Base-by-base conservation (phyloP, 176 grass and related monocot species). In the Elaeis guineensis region DNA sequence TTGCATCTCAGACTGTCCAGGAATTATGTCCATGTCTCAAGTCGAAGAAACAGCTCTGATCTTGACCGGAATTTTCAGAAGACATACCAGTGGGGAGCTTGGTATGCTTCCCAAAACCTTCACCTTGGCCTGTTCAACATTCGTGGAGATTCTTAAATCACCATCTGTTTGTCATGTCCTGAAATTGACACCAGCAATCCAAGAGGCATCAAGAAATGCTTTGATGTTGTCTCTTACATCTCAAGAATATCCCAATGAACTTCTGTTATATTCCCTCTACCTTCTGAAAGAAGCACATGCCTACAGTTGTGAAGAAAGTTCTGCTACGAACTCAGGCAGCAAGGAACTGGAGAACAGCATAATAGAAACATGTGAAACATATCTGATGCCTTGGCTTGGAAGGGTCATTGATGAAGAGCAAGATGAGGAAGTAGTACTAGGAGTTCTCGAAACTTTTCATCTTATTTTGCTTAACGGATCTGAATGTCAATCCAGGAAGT, bases 361-460 rank as follows among this genome's bases (percentile, higher is more conserved):
- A 49, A 76, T 85, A 35, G 72, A 75, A 82, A 84, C 76, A 49
- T 90, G 86, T 74, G 77, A 70, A 82, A 77, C 69, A 66, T 80
- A 69, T 71, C 74, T 96, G 69, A 25, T 96, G 19, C 78, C 74
- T 80, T 96, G 74, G 83, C 57, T 96, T 75, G 57, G 70, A 64
- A 88, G 52, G 74, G 77, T 76, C 65, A 55, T 78, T 70, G 63
- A 72, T 71, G 86, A 88, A 72, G 70, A 65, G 21, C 74, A 77
- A 50, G 80, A 87, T 78, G 87, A 90, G 59, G 80, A 90, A 81
- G 54, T 71, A 35, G 67, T 90, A 55, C 50, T 78, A 28, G 77
- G 69, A 58, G 80, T 96, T 62, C 78, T 96, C 74, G 75, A 96
- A 66, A 81, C 77, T 79, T 90, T 96, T 80, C 78, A 85, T 75